These are phyloP conservation scores for Nakazawaea laoshanensis DNA, from an alignment of 805 yeast species.

Conservation along the genomic window DNA sequence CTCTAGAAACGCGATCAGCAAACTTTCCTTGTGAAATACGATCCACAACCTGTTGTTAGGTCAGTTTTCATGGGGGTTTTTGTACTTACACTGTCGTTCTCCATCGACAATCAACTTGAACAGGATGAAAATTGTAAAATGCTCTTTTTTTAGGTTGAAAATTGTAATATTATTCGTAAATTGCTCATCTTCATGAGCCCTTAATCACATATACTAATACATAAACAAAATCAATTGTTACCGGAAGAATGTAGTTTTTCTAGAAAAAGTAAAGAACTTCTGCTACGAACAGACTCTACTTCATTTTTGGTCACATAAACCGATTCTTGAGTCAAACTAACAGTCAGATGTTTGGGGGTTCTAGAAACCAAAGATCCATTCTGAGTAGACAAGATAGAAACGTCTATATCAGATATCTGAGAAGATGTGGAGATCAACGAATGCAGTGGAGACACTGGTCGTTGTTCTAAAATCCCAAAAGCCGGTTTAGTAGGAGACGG, in stretches of 20 bases:
- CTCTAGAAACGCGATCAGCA: neutral
- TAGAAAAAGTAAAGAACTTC: no score
- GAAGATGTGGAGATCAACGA: conserved; percentile 1
- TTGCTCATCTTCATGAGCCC: no score
- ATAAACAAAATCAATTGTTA: no score
- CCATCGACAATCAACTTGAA: no score
- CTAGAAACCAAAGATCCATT: no score
- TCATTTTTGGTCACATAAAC: conserved; percentile 4
- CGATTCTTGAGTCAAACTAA: conserved; percentile 5
- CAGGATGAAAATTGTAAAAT: no score
- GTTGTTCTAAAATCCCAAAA: conserved; percentile 2
- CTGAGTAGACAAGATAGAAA: conserved; percentile 1
- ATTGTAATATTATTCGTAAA: no score
- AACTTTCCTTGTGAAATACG: conserved; percentile 8
- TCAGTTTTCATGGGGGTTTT: no score
- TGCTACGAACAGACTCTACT: neutral
- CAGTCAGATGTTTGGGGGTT: conserved; percentile 4
- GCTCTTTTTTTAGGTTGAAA: no score
- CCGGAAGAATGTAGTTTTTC: no score
- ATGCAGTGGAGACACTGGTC: neutral
- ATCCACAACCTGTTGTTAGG: conserved; percentile 11
- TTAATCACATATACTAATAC: no score
- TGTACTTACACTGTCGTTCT: no score
- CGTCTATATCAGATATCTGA: neutral
- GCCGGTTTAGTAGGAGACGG: conserved; percentile 10